Percentiles rank a stretch among this genome's conserved stretches.
phyloP scores from a whole-genome alignment of 1,284 basidiomycete genomes.

The Trametes sp. region DNA sequence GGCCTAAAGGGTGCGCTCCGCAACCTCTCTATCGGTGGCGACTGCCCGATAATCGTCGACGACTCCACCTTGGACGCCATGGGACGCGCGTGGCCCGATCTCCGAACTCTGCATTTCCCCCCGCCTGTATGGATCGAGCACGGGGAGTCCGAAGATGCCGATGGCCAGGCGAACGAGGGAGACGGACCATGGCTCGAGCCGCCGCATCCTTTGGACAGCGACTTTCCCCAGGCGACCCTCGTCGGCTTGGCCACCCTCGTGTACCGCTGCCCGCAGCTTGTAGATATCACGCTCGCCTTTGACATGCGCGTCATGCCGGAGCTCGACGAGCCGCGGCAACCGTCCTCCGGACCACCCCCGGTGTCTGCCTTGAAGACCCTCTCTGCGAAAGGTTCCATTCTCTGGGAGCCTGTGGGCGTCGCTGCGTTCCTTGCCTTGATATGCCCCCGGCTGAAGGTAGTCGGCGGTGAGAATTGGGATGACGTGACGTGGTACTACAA shows the following conservation, averaged over 20 bases:
- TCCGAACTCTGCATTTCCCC: not conserved
- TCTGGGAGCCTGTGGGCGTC: not conserved
- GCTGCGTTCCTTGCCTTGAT: not conserved
- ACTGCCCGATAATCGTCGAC: not conserved
- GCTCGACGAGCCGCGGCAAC: not conserved
- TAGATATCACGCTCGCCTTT: not conserved
- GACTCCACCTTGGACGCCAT: not conserved
- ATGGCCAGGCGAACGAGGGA: too few relatives aligned
- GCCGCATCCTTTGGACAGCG: too few relatives aligned
- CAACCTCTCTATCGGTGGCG: not conserved
- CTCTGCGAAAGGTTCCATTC: not conserved
- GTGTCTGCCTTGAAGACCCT: not conserved
- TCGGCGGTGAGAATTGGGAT: not conserved
- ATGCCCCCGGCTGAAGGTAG: not conserved
- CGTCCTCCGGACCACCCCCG: too few relatives aligned
- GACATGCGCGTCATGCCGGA: not conserved
- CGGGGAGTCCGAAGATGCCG: too few relatives aligned
- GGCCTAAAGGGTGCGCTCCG: not conserved
- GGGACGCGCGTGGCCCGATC: not conserved
- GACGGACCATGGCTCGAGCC: too few relatives aligned
- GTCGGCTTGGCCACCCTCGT: not conserved
- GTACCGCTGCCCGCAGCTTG: not conserved
- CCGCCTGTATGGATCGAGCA: too few relatives aligned
- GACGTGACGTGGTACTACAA: not conserved
- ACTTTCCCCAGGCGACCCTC: not conserved